Conservation (phyloP, 1,284 basidiomycete species). For the Trametes sp. region DNA sequence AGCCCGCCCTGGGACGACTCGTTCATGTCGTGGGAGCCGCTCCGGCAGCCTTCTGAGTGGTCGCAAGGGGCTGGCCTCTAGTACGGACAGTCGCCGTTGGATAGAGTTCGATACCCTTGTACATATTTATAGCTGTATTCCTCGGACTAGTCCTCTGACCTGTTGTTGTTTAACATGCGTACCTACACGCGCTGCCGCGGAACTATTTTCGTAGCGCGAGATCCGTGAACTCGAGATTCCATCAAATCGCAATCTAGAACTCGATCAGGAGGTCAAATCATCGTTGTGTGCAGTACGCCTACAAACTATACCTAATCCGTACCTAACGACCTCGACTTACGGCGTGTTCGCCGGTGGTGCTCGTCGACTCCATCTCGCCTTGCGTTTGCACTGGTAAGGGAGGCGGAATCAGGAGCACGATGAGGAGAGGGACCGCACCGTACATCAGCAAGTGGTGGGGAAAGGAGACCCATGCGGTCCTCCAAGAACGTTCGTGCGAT, state of each 20-base stretch:
- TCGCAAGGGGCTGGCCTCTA: conserved; percentile 15
- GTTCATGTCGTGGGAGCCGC: conserved; percentile 56
- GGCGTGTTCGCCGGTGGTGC: background rate
- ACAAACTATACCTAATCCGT: background rate
- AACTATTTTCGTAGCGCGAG: conserved; percentile 19
- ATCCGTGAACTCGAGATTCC: conserved; percentile 29
- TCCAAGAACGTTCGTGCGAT: background rate
- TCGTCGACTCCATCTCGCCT: background rate
- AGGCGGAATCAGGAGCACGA: background rate
- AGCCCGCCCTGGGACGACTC: conserved; percentile 48
- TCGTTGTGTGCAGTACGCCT: background rate
- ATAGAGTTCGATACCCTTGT: conserved; percentile 18
- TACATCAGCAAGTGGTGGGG: background rate
- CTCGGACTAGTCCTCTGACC: conserved; percentile 2
- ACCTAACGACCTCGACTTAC: background rate
- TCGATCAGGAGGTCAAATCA: conserved; percentile 23
- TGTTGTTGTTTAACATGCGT: conserved; percentile 13
- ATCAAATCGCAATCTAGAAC: conserved; percentile 32
- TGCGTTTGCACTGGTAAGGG: background rate
- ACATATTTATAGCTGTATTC: conserved; percentile 16
- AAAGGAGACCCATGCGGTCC: conserved; percentile 3
- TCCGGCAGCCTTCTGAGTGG: conserved; percentile 38
- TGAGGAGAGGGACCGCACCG: background rate
- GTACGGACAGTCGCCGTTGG: background rate
- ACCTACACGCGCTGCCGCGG: conserved; percentile 17